These are phyloP conservation scores for Geoglossum cookeanum DNA, from an alignment of 2,329 filamentous ascomycete genomes.

Conservation along the genomic window DNA sequence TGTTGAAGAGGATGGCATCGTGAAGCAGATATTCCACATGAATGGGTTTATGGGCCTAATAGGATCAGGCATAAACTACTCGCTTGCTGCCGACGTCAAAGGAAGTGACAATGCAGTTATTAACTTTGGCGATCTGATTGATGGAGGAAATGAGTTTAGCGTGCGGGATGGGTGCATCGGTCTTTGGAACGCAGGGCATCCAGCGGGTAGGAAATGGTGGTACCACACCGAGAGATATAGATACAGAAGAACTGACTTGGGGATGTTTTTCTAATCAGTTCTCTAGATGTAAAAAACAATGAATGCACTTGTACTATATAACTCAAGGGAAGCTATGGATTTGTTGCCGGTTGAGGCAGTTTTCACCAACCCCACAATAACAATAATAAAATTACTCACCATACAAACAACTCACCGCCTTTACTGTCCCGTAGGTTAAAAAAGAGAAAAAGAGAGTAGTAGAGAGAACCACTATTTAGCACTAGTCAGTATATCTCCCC, in stretches of 20 bases:
- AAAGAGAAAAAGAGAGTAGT: too few species aligned
- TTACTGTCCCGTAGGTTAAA: too few species aligned
- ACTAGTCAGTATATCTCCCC: too few species aligned
- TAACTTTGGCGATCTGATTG: conserved; percentile 27
- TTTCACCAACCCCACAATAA: too few species aligned
- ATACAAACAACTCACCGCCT: too few species aligned
- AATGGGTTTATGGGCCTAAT: conserved; percentile 43
- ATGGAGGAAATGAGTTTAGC: not conserved
- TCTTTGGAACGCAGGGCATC: conserved; percentile 9
- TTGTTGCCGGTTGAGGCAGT: too few species aligned
- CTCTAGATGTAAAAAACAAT: not conserved
- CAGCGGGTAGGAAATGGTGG: conserved; percentile 10
- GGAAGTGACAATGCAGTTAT: conserved; percentile 37
- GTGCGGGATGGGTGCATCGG: conserved; percentile 8
- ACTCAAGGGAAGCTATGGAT: too few species aligned
- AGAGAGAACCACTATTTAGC: too few species aligned
- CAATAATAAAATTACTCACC: too few species aligned
- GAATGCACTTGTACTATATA: too few species aligned
- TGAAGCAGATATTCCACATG: conserved; percentile 34
- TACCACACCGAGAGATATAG: conserved; percentile 7
- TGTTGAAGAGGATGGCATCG: conserved; percentile 29
- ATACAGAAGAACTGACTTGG: conserved; percentile 5
- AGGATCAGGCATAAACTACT: conserved; percentile 40
- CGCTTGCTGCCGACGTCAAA: conserved; percentile 33
- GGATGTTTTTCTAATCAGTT: conserved; percentile 5